Conservation (phyloP, 371 early-diverging fungal genomes). For the Syncephalastrum contaminatum region DNA sequence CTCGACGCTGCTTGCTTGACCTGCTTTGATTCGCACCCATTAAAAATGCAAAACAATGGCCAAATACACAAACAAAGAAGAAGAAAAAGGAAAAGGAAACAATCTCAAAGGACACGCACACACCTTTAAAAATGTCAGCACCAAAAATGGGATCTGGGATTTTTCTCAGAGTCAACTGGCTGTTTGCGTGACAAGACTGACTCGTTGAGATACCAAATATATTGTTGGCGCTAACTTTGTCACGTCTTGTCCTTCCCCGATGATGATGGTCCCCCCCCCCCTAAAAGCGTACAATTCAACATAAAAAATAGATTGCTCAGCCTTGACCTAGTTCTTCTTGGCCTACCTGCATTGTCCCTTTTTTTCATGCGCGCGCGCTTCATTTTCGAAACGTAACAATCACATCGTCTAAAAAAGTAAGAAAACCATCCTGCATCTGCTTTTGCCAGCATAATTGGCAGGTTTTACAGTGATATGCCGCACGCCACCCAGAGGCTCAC, state of each 20-base stretch:
- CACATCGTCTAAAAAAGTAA: not conserved
- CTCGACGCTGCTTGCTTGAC: constrained; percentile 2
- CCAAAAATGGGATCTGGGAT: too few species aligned
- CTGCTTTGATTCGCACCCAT: constrained; percentile 19
- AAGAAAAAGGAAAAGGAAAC: constrained; percentile 7
- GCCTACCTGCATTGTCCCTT: not conserved
- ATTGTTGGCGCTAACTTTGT: constrained; percentile 8
- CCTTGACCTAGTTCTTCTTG: not conserved
- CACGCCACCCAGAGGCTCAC: too few species aligned
- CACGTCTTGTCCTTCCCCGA: not conserved
- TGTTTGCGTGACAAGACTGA: constrained; percentile 5
- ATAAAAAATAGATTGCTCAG: not conserved
- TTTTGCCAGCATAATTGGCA: too few species aligned
- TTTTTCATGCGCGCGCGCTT: not conserved
- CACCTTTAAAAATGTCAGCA: not conserved
- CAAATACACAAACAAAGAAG: constrained; percentile 3
- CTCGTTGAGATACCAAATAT: not conserved
- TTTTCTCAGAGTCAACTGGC: constrained; percentile 12
- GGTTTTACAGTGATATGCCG: too few species aligned
- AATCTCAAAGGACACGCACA: not conserved
- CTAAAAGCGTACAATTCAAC: too few species aligned
- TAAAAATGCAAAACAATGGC: not conserved
- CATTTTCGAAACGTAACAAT: not conserved
- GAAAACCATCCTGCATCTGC: not conserved
- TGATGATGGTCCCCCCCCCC: too few species aligned